Evolutionary conservation across 257 asterid genomes (phyloP), one percentile per base, ranked within the genome.

Genomic region (Paraleonurus japonicus): DNA sequence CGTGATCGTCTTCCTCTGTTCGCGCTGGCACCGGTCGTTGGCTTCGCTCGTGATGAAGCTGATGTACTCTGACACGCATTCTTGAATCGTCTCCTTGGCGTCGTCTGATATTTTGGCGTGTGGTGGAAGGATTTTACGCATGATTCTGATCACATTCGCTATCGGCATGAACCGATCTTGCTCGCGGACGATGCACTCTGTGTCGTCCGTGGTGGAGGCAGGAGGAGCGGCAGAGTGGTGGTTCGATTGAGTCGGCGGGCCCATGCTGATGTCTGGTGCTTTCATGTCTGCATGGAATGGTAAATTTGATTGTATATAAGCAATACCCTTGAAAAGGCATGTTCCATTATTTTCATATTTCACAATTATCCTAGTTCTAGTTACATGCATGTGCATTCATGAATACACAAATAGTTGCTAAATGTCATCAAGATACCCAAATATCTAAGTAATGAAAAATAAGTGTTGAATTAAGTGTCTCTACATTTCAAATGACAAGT

Each of bases 161-260:
- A 89, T 94, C 4, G 99, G 99, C 99, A 94, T 91, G 92, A 94
- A 94, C 0, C 98, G 85, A 62, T 94, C 98, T 60, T 94, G 99
- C 89, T 94, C 99, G 9, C 96, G 88, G 58, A 94, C 92, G 0
- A 82, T 72, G 84, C 96, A 89, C 55, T 89, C 96, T 0, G 76
- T 51, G 32, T 84, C 90, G 0, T 76, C 85, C 11, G 72, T 2
- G 27, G 67, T 13, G 0, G 63, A n/a, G 15, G 32, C 26, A 0
- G 61, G 4, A 61, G 61, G 6, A 6, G 60, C 12, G 47, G 51
- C 19, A 65, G 43, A 22, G 2, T 63, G 76, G 72, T 73, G 78
- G 80, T 73, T 79, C 20, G 71, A 33, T 32, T 78, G 86, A 51
- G 85, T 73, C 66, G 86, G 68, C 68, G 76, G 75, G 5, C 83